These are phyloP conservation scores for Suaeda aralocaspica DNA, from an alignment of 148 eudicot genomes.

Conservation along the genomic window DNA sequence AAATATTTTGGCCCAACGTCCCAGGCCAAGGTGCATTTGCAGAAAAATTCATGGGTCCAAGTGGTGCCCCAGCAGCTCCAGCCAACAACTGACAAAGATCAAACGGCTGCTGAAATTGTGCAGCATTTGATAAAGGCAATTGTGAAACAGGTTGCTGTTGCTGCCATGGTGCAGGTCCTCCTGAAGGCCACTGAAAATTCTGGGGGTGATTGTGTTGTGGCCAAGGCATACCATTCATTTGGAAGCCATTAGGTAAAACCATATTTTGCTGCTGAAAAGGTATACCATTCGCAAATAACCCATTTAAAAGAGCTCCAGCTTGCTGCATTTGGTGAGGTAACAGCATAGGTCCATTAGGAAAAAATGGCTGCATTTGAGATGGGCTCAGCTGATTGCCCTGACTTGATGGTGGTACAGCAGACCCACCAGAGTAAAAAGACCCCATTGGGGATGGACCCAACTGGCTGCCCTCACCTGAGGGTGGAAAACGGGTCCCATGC, in stretches of 20 bases:
- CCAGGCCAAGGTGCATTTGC: conserved; percentile 43
- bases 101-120: conserved; percentile 46
- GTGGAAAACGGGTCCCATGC: conserved; percentile 22
- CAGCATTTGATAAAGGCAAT: conserved; percentile 31
- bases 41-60: conserved; percentile 37
- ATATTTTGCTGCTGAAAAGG: conserved; percentile 44
- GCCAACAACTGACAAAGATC: conserved; percentile 35
- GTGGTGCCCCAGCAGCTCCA: conserved; percentile 29
- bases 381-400: conserved; percentile 14
- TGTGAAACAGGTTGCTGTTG: conserved; percentile 20
- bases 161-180: conserved; percentile 14
- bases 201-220: conserved; percentile 48
- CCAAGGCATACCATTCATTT: conserved; percentile 46
- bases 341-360: conserved; percentile 23
- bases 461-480: conserved; percentile 16
- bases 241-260: conserved; percentile 36
- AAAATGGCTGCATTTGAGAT: conserved; percentile 24
- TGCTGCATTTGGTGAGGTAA: conserved; percentile 35
- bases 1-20: conserved; percentile 32
- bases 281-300: conserved; percentile 43
- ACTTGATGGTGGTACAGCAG: conserved; percentile 17
- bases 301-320: conserved; percentile 32
- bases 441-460: conserved; percentile 8
- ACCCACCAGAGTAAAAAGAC: conserved; percentile 29
- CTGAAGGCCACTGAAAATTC: conserved; percentile 37